Evolutionary conservation across 352 stramenopile genomes (phyloP), one percentile per base, ranked within the genome.

Genomic region (Phytophthora pisi): DNA sequence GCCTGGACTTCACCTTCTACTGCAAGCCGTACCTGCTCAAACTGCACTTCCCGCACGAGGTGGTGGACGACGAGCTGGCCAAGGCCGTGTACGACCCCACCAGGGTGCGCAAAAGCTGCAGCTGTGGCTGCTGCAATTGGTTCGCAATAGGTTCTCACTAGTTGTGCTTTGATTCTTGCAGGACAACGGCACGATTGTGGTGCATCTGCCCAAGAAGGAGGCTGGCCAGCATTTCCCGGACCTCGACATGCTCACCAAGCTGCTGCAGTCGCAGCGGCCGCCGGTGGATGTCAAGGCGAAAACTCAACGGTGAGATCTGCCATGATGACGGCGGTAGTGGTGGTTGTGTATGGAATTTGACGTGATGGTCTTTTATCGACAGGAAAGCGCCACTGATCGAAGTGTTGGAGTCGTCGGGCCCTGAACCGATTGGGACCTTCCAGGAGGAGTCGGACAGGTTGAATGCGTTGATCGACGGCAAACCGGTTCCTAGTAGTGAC

Each of bases 11-110:
- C 74, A 90, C 88, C 31, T 98, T 98, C 75, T 98, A 92, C 75
- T 98, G 96, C 75, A 98, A 98, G 63, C 98, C 98, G 13, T 99
- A 99, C 74, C 72, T 99, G 57, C 88, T 99, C 52, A 98, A 98
- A 65, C 78, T 99, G 43, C 86, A 92, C 58, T 97, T 99, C 76
- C 90, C 95, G 18, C 74, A 92, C 61, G 78, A 84, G 63, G 82
- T 97, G 9, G 78, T 95, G 36, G 93, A 98, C 70, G 83, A 98
- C 57, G 95, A 98, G 34, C 62, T 87, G 40, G 82, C 86, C 42
- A 97, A 97, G 74, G 89, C 88, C 10, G 90, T 97, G 38, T 98
- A 97, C 62, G 91, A 98, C 68, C 81, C 90, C 13, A 93, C 96
- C 67, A 86, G 93, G 75, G 90, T 96, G 45, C 49, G 31, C 28